A percentile compares a stretch with the other conserved stretches of the same genome.
These are phyloP conservation scores for Erucastrum elatum DNA, from an alignment of 345 rosid genomes.

Conservation along the genomic window DNA sequence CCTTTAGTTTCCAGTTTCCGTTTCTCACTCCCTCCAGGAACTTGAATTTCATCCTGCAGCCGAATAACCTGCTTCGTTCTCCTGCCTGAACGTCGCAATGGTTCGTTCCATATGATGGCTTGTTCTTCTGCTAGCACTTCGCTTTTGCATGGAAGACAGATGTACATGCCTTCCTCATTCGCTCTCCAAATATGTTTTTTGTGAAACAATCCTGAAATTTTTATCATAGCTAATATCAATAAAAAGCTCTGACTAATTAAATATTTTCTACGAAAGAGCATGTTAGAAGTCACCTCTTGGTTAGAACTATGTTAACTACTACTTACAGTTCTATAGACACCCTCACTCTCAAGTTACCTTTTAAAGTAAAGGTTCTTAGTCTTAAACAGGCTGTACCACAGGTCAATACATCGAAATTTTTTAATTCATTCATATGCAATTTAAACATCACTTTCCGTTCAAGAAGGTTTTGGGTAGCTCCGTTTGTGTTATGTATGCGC, in stretches of 20 bases:
- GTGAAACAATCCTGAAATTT: conserved; percentile 72
- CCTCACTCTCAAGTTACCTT: conserved; percentile 15
- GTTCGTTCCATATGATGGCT: conserved; percentile 34
- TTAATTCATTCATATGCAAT: neutral
- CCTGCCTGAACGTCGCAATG: conserved; percentile 87
- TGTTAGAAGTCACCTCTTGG: conserved; percentile 14
- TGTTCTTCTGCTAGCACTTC: conserved; percentile 46
- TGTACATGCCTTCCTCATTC: conserved; percentile 50
- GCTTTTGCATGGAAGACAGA: conserved; percentile 64
- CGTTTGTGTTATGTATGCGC: conserved; percentile 16
- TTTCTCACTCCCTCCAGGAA: conserved; percentile 45
- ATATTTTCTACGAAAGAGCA: neutral
- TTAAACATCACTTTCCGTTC: neutral
- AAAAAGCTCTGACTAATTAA: neutral
- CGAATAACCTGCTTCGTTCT: conserved; percentile 44
- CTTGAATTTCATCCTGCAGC: conserved; percentile 48
- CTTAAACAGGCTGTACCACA: conserved; percentile 12
- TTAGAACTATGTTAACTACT: conserved; percentile 8
- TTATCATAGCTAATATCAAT: conserved; percentile 14
- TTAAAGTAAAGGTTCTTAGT: neutral
- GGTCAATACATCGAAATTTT: neutral
- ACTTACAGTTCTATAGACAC: conserved; percentile 12
- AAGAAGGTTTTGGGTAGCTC: neutral
- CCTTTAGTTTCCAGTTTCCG: conserved; percentile 51
- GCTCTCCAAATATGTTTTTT: conserved; percentile 73